Percentiles rank a stretch among this genome's conserved stretches.
These are phyloP conservation scores for Pleoardoris graminearum DNA, from an alignment of 2,329 filamentous ascomycete species.

Conservation along the genomic window DNA sequence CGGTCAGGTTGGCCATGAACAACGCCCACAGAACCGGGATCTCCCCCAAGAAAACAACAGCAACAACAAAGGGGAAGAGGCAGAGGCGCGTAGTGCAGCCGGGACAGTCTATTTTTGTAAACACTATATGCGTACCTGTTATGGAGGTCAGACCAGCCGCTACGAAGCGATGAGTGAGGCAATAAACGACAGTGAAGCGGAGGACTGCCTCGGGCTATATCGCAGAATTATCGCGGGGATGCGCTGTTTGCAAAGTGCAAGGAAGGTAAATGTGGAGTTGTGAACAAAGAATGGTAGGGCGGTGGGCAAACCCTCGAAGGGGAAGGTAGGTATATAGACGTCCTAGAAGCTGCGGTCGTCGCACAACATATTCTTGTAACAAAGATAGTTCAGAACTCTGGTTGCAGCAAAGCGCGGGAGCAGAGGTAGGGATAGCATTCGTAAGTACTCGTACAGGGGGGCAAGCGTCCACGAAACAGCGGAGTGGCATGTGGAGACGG, in stretches of 20 bases:
- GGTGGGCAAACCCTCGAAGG: slow-evolving; percentile 11
- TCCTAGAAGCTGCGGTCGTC: slow-evolving; percentile 23
- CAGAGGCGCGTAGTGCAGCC: slow-evolving; percentile 23
- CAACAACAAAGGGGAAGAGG: slow-evolving; percentile 11
- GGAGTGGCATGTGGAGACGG: slow-evolving; percentile 43
- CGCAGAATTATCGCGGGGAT: slow-evolving; percentile 34
- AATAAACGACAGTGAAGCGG: slow-evolving; percentile 22
- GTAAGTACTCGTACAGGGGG: slow-evolving; percentile 34
- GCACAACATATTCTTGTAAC: slow-evolving; percentile 32
- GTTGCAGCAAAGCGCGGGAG: slow-evolving; percentile 27
- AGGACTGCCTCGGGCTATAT: slow-evolving; percentile 25
- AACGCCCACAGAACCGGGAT: slow-evolving; percentile 10
- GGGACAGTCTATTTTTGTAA: slow-evolving; percentile 22
- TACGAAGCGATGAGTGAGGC: slow-evolving; percentile 30
- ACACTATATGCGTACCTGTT: slow-evolving; percentile 41
- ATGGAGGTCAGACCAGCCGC: slow-evolving; percentile 29
- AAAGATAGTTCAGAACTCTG: slow-evolving; percentile 29
- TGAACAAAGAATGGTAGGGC: no score
- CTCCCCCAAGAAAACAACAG: slow-evolving; percentile 12
- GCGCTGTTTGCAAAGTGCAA: slow-evolving; percentile 16
- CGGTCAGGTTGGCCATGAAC: slow-evolving; percentile 14
- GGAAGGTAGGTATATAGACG: slow-evolving; percentile 21
- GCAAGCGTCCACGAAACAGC: slow-evolving; percentile 31
- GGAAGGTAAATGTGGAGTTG: no score
- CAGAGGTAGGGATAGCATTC: slow-evolving; percentile 40